Base-by-base conservation (phyloP, 768 basidiomycete species). In the Lyophyllum atratum region DNA sequence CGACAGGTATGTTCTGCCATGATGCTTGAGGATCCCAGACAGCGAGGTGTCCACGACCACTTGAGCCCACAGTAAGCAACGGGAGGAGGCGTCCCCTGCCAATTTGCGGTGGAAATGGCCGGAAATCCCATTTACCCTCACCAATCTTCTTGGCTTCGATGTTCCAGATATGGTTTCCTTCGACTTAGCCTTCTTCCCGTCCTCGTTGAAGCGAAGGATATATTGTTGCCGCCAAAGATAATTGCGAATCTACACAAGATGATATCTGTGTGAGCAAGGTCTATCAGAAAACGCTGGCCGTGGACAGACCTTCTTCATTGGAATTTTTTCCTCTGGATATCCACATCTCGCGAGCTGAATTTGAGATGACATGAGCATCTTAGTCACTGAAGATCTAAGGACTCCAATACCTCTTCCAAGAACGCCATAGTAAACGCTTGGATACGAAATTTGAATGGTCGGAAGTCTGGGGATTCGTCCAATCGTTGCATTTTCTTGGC, bases 81-180 rank as follows among this genome's bases (percentile, higher is more conserved):
- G 40, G 82, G 76, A 14, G 93, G 88, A 14, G 95, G 91, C 10
- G 80, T 79, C 25, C 93, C 94, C 31, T n/a, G 93, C 90, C 53
- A 98, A 85, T 72, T 89, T 90, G 54, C 95, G 87, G 65, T 89
- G 78, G 75, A 96, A n/a, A 97, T 12, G 92, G 87, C 49, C 93
- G 83, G 76, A 96, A 97, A 51, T 85, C 80, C 94, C 94, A 98
- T 60, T 82, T 76, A 40, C 88, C 84, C 47, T 90, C 90, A 22
- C 76, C 76, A 22, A 76, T 68, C 72, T 92, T 95, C 75, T 85
- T 92, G n/a, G 94, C 96, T 66, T 98, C 93, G 49, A 98, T 90
- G 67, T 94, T 95, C 96, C 96, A 99, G 63, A 98, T 97, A 66
- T 98, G 96, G 74, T 99, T 99, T 46, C 96, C 96, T 77, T 97